Conservation (phyloP, 163 green algal genomes). For the Chloroidium sp. region DNA sequence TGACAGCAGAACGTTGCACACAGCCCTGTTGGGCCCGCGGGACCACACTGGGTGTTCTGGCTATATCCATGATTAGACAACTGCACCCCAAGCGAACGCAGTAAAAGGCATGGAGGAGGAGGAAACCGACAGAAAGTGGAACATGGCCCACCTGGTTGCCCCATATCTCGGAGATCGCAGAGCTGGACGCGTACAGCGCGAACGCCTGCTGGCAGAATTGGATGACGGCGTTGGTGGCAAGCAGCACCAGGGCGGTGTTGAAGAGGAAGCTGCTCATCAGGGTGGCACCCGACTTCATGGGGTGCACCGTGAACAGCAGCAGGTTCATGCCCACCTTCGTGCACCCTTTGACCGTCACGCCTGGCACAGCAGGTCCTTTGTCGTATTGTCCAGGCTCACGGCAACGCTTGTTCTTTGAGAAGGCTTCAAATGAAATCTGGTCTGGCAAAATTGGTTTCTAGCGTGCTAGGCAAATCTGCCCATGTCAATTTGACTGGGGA, state of each 20-base stretch:
- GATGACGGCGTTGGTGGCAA: slow-evolving; percentile 76
- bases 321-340: slow-evolving; percentile 87
- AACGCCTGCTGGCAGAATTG: slow-evolving; percentile 93
- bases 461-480: too few species aligned
- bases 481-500: too few species aligned
- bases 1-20: background rate
- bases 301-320: slow-evolving; percentile 80
- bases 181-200: slow-evolving; percentile 76
- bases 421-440: too few species aligned
- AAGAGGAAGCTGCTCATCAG: slow-evolving; percentile 95
- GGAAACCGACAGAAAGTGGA: background rate
- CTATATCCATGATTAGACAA: background rate
- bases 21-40: background rate
- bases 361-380: slow-evolving; percentile 9
- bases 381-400: too few species aligned
- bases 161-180: slow-evolving; percentile 82
- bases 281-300: slow-evolving; percentile 70
- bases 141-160: slow-evolving; percentile 47
- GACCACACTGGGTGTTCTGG: background rate
- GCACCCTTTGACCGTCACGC: slow-evolving; percentile 65
- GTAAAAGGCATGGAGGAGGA: background rate
- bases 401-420: too few species aligned
- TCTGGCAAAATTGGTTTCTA: too few species aligned
- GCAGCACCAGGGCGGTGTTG: slow-evolving; percentile 88
- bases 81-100: background rate